Evolutionary conservation across 495 filamentous ascomycete species (phyloP), one percentile per base, ranked within the genome.

Genomic region (Aspergillus cavernicola): DNA sequence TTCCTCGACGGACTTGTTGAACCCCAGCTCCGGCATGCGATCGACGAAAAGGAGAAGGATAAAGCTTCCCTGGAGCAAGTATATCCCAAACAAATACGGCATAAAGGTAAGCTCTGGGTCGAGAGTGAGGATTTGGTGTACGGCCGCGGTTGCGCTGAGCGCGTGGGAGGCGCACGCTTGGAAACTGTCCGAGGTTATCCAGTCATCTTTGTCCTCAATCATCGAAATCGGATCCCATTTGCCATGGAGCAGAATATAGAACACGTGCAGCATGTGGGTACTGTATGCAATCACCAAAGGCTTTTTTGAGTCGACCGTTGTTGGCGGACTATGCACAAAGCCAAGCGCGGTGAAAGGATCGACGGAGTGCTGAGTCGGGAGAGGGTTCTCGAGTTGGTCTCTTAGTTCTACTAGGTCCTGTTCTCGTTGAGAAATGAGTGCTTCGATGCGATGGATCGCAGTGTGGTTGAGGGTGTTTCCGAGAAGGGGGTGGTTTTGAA

Each of bases 151-250:
- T 16, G 50, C 50, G 19, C 50, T 44, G 28, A 52, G 50, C 0
- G 50, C 50, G 11, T 52, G 50, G 1, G 50, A 52, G 26, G 50
- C 50, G 19, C 50, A 52, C 2, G 39, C 36, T 26, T 52, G 38
- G 19, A 52, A 52, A 8, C 50, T 52, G 8, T 52, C 50, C 29
- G 50, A 52, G 29, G 50, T 52, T 9, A 52, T 52, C 50, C 50
- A 52, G 15, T 52, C 50, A 10, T 52, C 50, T n/a, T 52, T 43
- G 22, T 52, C 50, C 13, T 52, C 50, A 29, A 52, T 52, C 50
- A 52, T 52, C 9, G 50, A 52, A 6, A 52, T 52, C 0, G 50
- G 50, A 10, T 52, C 50, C 50, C 50, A 52, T 36, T 52, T 52
- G 0, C 50, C 50, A 13, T 52, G 50, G 4, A 52, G 29, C 3